These are phyloP conservation scores for Botryosphaeria agaves DNA, from an alignment of 2,329 filamentous ascomycete genomes.

Conservation along the genomic window DNA sequence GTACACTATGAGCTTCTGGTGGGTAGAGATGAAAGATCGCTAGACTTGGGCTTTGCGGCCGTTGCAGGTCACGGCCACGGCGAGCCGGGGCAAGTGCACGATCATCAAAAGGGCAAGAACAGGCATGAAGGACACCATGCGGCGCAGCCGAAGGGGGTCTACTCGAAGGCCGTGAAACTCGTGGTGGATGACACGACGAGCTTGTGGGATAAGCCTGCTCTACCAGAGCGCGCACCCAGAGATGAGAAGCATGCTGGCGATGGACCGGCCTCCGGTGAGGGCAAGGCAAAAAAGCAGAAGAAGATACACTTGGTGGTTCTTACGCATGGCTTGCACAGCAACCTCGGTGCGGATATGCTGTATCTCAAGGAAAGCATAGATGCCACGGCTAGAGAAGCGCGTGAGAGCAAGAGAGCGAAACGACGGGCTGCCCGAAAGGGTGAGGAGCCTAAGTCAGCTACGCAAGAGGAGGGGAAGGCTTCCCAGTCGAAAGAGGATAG, in stretches of 20 bases:
- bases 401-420: conserved; percentile 47
- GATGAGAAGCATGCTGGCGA: conserved; percentile 12
- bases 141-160: conserved; percentile 57
- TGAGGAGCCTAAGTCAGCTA: conserved; percentile 10
- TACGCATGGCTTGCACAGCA: conserved; percentile 91
- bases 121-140: conserved; percentile 41
- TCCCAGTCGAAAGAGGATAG: conserved; percentile 10
- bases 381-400: conserved; percentile 56
- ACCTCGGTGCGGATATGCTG: conserved; percentile 89
- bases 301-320: conserved; percentile 82
- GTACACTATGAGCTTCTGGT: conserved; percentile 80
- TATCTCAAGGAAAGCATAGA: conserved; percentile 97
- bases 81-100: conserved; percentile 52
- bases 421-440: conserved; percentile 25
- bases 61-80: conserved; percentile 34
- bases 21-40: conserved; percentile 68
- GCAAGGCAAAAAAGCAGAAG: conserved; percentile 37
- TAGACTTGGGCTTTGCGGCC: conserved; percentile 47
- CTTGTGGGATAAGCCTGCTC: conserved; percentile 79
- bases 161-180: conserved; percentile 62
- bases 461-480: conserved; percentile 6
- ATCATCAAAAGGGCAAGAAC: conserved; percentile 50
- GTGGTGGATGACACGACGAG: conserved; percentile 75
- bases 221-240: conserved; percentile 61
- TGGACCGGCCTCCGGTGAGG: neutral